phyloP scores from a whole-genome alignment of 148 eudicot genomes.

The Drosera capensis region DNA sequence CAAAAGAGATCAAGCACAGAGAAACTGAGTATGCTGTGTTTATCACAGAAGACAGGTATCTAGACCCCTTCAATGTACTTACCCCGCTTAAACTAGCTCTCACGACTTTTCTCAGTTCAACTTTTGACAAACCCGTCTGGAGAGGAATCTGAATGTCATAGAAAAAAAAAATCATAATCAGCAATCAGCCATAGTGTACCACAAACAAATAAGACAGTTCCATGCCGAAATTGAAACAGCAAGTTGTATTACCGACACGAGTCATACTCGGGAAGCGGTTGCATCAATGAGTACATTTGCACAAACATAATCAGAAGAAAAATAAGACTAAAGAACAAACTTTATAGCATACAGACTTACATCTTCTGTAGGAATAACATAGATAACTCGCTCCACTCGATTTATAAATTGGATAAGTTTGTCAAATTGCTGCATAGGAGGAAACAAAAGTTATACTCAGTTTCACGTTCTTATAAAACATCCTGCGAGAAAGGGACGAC shows the following conservation, averaged over 20 bases:
- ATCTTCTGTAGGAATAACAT: conserved; percentile 79
- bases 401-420: conserved; percentile 82
- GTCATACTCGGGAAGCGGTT: too few relatives aligned
- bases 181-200: neutral
- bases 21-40: neutral
- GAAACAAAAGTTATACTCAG: conserved; percentile 2
- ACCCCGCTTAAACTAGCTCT: conserved; percentile 88
- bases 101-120: conserved; percentile 90
- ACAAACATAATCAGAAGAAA: neutral
- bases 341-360: conserved; percentile 30
- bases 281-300: neutral
- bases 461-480: neutral
- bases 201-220: neutral
- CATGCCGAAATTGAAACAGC: neutral
- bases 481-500: neutral
- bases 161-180: conserved; percentile 2
- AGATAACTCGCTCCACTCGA: conserved; percentile 86
- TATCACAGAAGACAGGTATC: neutral
- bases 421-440: conserved; percentile 72
- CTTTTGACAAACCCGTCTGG: conserved; percentile 78
- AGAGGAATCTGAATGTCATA: conserved; percentile 57
- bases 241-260: neutral
- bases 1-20: neutral
- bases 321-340: neutral
- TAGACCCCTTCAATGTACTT: conserved; percentile 11